Percentiles rank a stretch among this genome's conserved stretches.
phyloP scores from a whole-genome alignment of 2,329 filamentous ascomycete genomes.

The Xylariaceae sp. region DNA sequence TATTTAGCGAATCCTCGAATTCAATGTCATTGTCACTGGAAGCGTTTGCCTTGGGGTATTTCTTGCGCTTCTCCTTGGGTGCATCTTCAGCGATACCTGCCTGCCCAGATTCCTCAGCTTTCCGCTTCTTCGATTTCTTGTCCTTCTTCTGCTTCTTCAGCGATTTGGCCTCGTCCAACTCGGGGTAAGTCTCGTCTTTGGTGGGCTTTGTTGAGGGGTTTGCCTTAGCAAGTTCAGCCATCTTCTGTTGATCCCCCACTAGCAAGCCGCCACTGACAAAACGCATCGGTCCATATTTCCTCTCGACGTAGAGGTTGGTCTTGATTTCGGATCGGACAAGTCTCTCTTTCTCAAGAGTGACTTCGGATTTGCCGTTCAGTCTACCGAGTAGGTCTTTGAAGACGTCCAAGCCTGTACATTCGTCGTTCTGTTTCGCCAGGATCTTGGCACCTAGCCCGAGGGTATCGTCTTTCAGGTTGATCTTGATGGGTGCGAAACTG shows the following conservation, averaged over 20 bases:
- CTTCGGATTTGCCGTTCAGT: constrained; percentile 82
- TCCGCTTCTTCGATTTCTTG: constrained; percentile 44
- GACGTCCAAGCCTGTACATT: constrained; percentile 80
- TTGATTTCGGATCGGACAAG: constrained; percentile 66
- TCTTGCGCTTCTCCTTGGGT: constrained; percentile 39
- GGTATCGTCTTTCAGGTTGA: constrained; percentile 84
- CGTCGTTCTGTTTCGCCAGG: constrained; percentile 63
- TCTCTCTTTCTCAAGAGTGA: constrained; percentile 68
- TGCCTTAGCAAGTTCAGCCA: constrained; percentile 31
- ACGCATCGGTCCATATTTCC: constrained; percentile 74
- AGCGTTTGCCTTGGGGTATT: constrained; percentile 22
- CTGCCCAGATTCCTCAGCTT: constrained; percentile 33
- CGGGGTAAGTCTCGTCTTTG: constrained; percentile 38
- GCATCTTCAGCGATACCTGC: constrained; percentile 35
- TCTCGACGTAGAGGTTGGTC: constrained; percentile 69
- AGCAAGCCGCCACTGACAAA: constrained; percentile 84
- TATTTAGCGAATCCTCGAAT: constrained; percentile 26
- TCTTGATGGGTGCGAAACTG: constrained; percentile 81
- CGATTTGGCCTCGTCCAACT: constrained; percentile 18
- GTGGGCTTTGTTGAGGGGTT: constrained; percentile 34
- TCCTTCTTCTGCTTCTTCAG: constrained; percentile 38
- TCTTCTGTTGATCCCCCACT: constrained; percentile 55
- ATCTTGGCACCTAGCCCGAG: constrained; percentile 79
- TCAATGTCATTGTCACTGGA: constrained; percentile 21
- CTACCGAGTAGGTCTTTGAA: constrained; percentile 85